Percentiles rank a stretch among this genome's conserved stretches.
Evolutionary conservation across 2,329 filamentous ascomycete species (phyloP).

Genomic region (Colletotrichum siamense): DNA sequence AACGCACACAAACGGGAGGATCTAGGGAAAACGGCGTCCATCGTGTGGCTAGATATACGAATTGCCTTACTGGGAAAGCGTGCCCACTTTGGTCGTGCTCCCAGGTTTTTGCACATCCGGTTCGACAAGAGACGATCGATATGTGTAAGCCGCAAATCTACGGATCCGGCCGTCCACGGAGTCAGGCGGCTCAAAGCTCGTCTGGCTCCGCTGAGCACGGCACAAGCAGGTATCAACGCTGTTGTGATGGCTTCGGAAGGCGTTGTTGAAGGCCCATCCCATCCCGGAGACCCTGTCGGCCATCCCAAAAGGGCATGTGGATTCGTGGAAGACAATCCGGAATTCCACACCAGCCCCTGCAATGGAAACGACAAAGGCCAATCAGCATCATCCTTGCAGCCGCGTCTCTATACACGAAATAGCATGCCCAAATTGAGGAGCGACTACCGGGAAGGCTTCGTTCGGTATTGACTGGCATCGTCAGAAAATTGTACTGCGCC

Average conservation of each 20-base stretch:
- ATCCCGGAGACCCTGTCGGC: background rate
- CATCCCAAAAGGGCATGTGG: background rate
- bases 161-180: background rate
- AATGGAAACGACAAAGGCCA: background rate
- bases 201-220: background rate
- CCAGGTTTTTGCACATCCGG: background rate
- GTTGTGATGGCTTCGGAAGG: background rate
- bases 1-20: slow-evolving; percentile 1
- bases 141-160: background rate
- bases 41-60: slow-evolving; percentile 12
- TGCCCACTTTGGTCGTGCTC: background rate
- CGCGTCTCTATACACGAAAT: background rate
- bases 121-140: background rate
- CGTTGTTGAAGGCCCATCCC: background rate
- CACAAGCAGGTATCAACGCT: background rate
- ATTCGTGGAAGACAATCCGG: background rate
- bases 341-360: background rate
- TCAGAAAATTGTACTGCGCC: background rate
- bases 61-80: background rate
- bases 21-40: background rate
- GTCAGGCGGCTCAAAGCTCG: background rate
- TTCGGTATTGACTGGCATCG: background rate
- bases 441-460: background rate
- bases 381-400: background rate
- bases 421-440: background rate